A percentile compares a stretch with the other conserved stretches of the same genome.
These are phyloP conservation scores for Priceomyces haplophilus DNA, from an alignment of 805 yeast genomes.

Conservation along the genomic window DNA sequence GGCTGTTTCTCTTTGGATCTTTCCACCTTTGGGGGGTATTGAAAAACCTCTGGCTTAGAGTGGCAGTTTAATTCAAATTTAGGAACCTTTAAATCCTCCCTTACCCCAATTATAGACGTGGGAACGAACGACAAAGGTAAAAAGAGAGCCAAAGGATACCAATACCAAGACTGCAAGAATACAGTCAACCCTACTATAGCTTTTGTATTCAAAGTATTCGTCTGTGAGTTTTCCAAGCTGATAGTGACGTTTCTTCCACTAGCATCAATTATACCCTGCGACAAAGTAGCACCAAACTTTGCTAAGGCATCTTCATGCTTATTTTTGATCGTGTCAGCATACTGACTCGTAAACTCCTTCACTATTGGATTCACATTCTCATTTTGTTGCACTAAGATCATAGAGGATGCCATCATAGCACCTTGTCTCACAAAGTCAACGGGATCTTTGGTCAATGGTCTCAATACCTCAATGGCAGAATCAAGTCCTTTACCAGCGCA, in stretches of 20 bases:
- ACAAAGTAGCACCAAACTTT: constrained; percentile 93
- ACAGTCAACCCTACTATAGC: constrained; percentile 90
- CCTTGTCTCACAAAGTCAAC: constrained; percentile 98
- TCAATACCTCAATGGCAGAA: constrained; percentile 87
- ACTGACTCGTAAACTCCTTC: constrained; percentile 66
- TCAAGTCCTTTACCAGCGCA: constrained; percentile 92
- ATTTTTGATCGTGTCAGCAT: constrained; percentile 72
- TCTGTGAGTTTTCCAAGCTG: constrained; percentile 80
- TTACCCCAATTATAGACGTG: constrained; percentile 81
- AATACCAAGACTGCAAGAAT: constrained; percentile 94
- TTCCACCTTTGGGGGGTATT: constrained; percentile 85
- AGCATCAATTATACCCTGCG: constrained; percentile 97
- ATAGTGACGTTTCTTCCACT: constrained; percentile 98
- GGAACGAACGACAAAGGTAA: constrained; percentile 89
- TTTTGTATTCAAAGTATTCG: constrained; percentile 85
- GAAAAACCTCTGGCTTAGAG: constrained; percentile 74
- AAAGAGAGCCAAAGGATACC: constrained; percentile 97
- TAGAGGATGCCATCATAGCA: constrained; percentile 85
- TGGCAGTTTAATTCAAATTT: constrained; percentile 78
- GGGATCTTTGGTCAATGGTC: constrained; percentile 88
- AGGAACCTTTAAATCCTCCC: constrained; percentile 80
- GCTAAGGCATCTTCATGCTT: constrained; percentile 97
- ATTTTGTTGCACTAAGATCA: constrained; percentile 86
- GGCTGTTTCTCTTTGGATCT: constrained; percentile 77
- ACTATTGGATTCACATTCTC: constrained; percentile 81